Conservation (phyloP, 2,329 filamentous ascomycete species). For the Fusarium fracticaudum region DNA sequence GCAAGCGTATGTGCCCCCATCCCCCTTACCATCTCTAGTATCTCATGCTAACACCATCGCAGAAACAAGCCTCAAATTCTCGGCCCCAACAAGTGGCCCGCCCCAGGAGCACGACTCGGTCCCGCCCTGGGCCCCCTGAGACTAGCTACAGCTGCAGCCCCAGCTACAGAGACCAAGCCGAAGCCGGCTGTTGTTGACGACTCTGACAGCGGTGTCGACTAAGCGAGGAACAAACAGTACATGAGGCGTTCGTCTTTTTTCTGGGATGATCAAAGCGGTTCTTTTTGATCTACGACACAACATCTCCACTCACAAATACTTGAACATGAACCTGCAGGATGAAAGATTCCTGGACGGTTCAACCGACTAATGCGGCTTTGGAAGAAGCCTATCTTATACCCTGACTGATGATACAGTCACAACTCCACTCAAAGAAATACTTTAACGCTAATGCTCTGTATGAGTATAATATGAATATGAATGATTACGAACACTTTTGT, state of each 20-base stretch:
- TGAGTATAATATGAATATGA: constrained; percentile 23
- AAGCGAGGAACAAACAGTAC: constrained; percentile 7
- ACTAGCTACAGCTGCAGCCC: background rate
- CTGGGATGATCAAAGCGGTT: background rate
- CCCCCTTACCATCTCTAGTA: fast-evolving
- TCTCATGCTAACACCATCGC: background rate
- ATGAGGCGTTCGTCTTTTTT: constrained; percentile 1
- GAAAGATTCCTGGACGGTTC: background rate
- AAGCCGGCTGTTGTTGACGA: background rate
- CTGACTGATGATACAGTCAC: constrained; percentile 3
- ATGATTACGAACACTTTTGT: background rate
- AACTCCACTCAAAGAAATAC: constrained; percentile 17
- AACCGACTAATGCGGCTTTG: constrained; percentile 15
- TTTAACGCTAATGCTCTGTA: constrained; percentile 15
- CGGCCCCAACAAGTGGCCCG: constrained; percentile 17
- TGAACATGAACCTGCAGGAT: background rate
- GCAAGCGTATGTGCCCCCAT: background rate
- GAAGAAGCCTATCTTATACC: constrained; percentile 22
- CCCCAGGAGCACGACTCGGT: constrained; percentile 9
- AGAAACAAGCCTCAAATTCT: constrained; percentile 16
- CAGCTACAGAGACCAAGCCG: constrained; percentile 10
- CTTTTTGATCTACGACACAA: constrained; percentile 7
- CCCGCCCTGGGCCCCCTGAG: constrained; percentile 8
- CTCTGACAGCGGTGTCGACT: constrained; percentile 15
- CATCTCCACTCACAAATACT: constrained; percentile 9